A percentile compares a stretch with the other conserved stretches of the same genome.
Evolutionary conservation across 2,329 filamentous ascomycete species (phyloP).

Genomic region (Colletotrichum lini): DNA sequence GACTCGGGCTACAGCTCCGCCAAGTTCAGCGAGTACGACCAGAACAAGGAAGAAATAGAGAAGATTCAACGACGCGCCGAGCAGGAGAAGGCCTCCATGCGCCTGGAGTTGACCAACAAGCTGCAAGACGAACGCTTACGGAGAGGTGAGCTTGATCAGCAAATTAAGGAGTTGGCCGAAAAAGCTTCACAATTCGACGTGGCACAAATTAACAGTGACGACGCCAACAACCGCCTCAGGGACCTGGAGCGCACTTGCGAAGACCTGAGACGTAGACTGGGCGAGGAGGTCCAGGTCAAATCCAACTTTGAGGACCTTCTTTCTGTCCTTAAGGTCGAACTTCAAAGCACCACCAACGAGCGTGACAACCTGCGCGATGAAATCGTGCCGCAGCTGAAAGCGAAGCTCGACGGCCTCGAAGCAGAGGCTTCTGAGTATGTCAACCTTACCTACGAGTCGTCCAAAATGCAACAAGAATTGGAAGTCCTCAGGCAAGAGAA

Average conservation of each 20-base stretch:
- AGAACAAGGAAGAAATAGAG: constrained; percentile 80
- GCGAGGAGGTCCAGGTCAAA: constrained; percentile 89
- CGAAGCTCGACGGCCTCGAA: constrained; percentile 84
- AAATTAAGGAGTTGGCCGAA: constrained; percentile 86
- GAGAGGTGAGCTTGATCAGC: constrained; percentile 83
- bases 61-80: constrained; percentile 86
- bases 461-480: constrained; percentile 90
- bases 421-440: constrained; percentile 80
- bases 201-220: constrained; percentile 68
- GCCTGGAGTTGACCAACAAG: constrained; percentile 84
- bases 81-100: constrained; percentile 90
- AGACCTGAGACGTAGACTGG: constrained; percentile 84
- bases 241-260: constrained; percentile 87
- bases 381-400: constrained; percentile 83
- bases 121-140: constrained; percentile 87
- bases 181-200: constrained; percentile 77
- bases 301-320: constrained; percentile 95
- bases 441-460: constrained; percentile 82
- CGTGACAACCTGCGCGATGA: constrained; percentile 93
- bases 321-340: constrained; percentile 84
- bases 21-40: constrained; percentile 78
- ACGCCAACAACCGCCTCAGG: constrained; percentile 74
- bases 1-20: constrained; percentile 93
- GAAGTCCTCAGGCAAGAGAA: constrained; percentile 79
- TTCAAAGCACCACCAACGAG: constrained; percentile 87